Conservation (phyloP, 306 rosid genomes). For the Cotoneaster glaucophyllus region DNA sequence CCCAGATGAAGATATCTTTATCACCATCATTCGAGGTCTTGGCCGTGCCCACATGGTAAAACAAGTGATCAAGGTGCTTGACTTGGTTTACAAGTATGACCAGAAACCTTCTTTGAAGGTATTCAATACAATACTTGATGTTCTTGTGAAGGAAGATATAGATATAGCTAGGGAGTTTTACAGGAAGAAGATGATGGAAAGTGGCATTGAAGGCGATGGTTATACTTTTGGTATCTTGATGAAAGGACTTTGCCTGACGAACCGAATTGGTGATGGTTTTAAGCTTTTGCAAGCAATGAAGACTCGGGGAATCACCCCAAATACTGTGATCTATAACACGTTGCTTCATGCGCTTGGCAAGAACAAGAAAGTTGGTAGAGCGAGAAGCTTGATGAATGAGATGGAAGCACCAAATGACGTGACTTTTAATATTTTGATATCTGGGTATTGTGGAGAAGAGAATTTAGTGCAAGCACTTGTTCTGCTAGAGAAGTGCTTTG, state of each 20-base stretch:
- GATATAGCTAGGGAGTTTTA: slow-evolving; percentile 73
- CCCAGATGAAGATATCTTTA: slow-evolving; percentile 42
- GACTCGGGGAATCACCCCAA: slow-evolving; percentile 46
- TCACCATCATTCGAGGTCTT: slow-evolving; percentile 53
- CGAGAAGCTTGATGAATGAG: slow-evolving; percentile 79
- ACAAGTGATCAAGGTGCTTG: slow-evolving; percentile 38
- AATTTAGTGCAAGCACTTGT: slow-evolving; percentile 68
- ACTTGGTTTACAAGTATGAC: slow-evolving; percentile 41
- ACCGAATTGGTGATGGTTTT: slow-evolving; percentile 64
- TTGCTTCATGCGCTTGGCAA: slow-evolving; percentile 69
- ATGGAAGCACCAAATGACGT: slow-evolving; percentile 54
- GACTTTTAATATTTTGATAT: slow-evolving; percentile 56
- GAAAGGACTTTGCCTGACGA: slow-evolving; percentile 71
- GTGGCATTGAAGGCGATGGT: slow-evolving; percentile 50
- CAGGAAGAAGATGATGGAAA: slow-evolving; percentile 59
- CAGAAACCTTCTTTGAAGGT: slow-evolving; percentile 50
- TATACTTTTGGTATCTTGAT: slow-evolving; percentile 66
- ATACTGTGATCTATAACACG: slow-evolving; percentile 59
- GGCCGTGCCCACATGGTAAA: slow-evolving; percentile 45
- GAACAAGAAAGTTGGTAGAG: slow-evolving; percentile 69
- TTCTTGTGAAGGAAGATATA: slow-evolving; percentile 65
- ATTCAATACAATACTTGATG: slow-evolving; percentile 58
- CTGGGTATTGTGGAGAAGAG: slow-evolving; percentile 55
- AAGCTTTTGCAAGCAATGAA: slow-evolving; percentile 70
- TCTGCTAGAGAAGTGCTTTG: slow-evolving; percentile 58